These are phyloP conservation scores for Gautieria morchelliformis DNA, from an alignment of 768 basidiomycete species.

Conservation along the genomic window DNA sequence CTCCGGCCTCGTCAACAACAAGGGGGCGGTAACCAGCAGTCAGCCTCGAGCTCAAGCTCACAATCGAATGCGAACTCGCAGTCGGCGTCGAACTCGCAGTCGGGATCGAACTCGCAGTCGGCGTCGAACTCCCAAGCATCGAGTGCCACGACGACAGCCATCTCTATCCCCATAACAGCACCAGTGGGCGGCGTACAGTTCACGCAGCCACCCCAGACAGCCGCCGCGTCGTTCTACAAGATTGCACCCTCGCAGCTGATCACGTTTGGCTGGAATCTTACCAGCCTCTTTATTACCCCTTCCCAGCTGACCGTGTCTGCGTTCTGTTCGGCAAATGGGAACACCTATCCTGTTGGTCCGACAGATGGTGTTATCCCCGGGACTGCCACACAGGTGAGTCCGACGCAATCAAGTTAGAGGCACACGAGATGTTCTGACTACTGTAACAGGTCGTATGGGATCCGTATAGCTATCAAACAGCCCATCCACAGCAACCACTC, in stretches of 20 bases:
- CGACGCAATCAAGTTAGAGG: slow-evolving; percentile 7
- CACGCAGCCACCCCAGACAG: slow-evolving; percentile 72
- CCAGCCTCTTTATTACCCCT: slow-evolving; percentile 60
- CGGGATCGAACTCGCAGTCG: background rate
- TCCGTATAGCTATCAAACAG: slow-evolving; percentile 61
- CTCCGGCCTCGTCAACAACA: background rate
- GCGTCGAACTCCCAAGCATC: background rate
- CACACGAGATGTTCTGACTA: background rate
- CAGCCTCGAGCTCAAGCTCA: background rate
- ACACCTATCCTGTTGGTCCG: slow-evolving; percentile 83
- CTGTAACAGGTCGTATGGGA: slow-evolving; percentile 60
- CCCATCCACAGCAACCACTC: slow-evolving; percentile 52
- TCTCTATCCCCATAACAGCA: slow-evolving; percentile 14
- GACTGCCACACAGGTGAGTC: slow-evolving; percentile 37
- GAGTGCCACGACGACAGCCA: background rate
- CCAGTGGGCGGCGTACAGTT: slow-evolving; percentile 47
- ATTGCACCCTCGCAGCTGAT: slow-evolving; percentile 64
- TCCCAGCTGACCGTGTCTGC: slow-evolving; percentile 73
- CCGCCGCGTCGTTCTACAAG: slow-evolving; percentile 78
- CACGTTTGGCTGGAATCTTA: slow-evolving; percentile 90
- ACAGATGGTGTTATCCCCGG: slow-evolving; percentile 64
- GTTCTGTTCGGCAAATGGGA: slow-evolving; percentile 68
- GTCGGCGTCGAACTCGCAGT: background rate
- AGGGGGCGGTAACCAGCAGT: background rate
- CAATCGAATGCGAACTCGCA: too few species aligned